Percentiles rank a stretch among this genome's conserved stretches.
Conservation (phyloP, 805 yeast genomes). For the Spencermartinsiella europaea region DNA sequence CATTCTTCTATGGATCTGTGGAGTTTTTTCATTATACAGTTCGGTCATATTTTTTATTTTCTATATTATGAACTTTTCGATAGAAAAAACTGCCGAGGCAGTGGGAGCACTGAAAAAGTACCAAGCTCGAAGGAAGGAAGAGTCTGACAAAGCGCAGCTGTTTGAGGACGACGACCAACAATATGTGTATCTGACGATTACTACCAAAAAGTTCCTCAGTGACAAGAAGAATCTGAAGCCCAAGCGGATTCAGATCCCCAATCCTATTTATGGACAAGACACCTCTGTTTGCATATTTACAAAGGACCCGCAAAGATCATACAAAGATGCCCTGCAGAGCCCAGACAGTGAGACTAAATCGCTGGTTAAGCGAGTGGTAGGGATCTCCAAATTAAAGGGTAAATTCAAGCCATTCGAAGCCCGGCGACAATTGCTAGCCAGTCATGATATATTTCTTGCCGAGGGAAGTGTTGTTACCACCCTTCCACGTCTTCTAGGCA, state of each 20-base stretch:
- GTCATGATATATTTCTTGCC: constrained; percentile 71
- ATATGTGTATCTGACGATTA: constrained; percentile 54
- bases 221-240: constrained; percentile 47
- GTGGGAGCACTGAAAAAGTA: constrained; percentile 58
- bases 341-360: constrained; percentile 22
- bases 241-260: constrained; percentile 36
- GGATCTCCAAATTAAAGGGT: constrained; percentile 72
- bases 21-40: neutral
- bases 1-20: neutral
- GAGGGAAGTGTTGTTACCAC: constrained; percentile 79
- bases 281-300: constrained; percentile 60
- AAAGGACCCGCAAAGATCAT: constrained; percentile 53
- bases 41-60: neutral
- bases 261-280: constrained; percentile 41
- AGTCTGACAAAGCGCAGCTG: constrained; percentile 39
- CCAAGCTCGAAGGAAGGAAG: constrained; percentile 36
- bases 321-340: constrained; percentile 34
- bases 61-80: constrained; percentile 8
- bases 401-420: constrained; percentile 86
- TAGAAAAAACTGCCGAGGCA: constrained; percentile 33
- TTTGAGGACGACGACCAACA: constrained; percentile 50
- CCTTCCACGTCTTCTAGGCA: constrained; percentile 80
- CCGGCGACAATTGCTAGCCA: constrained; percentile 64
- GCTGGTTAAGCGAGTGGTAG: constrained; percentile 46
- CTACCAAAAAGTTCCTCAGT: constrained; percentile 60